These are phyloP conservation scores for Trichomonascus vanleenenianus DNA, from an alignment of 805 yeast species.

Conservation along the genomic window DNA sequence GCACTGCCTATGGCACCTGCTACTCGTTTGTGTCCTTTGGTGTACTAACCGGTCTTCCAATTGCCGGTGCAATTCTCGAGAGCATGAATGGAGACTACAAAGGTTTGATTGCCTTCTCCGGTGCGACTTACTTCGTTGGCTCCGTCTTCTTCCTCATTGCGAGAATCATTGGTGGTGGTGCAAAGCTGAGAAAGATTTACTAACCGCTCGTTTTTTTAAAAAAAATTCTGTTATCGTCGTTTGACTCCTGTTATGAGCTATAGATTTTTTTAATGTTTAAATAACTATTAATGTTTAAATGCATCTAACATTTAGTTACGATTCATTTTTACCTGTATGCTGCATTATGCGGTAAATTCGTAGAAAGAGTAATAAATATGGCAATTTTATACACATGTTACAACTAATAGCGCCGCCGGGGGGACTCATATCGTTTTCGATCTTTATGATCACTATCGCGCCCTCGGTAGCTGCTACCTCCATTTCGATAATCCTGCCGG, in stretches of 20 bases:
- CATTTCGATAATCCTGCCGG: slow-evolving; percentile 7
- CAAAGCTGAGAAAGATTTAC: slow-evolving; percentile 15
- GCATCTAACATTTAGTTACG: neutral
- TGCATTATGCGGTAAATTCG: no score
- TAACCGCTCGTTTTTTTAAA: slow-evolving; percentile 1
- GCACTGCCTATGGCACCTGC: slow-evolving; percentile 60
- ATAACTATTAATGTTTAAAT: neutral
- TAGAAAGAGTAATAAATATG: neutral
- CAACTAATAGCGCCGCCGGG: neutral
- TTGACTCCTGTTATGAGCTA: neutral
- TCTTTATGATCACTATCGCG: slow-evolving; percentile 1
- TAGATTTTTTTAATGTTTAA: neutral
- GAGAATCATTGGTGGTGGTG: slow-evolving; percentile 22
- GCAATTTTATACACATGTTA: neutral
- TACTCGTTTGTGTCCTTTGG: slow-evolving; percentile 39
- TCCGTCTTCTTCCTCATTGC: slow-evolving; percentile 21
- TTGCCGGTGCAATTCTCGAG: slow-evolving; percentile 27
- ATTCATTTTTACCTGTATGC: no score
- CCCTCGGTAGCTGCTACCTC: slow-evolving; percentile 4
- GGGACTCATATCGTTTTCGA: neutral
- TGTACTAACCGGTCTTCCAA: slow-evolving; percentile 31
- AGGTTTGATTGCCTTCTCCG: slow-evolving; percentile 29
- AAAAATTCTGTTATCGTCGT: no score
- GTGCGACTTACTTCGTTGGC: slow-evolving; percentile 24
- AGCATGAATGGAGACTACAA: slow-evolving; percentile 21